phyloP scores from a whole-genome alignment of 1,284 basidiomycete species.

The Thelephora terrestris region DNA sequence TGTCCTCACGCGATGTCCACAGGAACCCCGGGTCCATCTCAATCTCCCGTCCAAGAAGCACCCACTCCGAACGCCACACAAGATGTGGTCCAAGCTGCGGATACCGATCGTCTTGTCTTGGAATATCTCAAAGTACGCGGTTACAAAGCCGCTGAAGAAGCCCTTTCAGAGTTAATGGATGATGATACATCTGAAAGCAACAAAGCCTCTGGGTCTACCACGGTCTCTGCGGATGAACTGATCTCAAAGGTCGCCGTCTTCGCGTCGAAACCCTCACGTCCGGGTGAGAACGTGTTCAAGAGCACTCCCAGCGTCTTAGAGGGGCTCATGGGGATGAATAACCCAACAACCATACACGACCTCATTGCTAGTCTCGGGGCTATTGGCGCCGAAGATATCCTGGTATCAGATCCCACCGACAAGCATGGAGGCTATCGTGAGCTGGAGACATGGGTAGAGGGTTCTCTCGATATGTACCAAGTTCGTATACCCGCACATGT shows the following conservation, averaged over 20 bases:
- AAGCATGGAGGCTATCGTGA: constrained; percentile 82
- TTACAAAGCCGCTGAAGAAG: constrained; percentile 67
- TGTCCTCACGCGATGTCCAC: not conserved
- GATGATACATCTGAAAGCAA: constrained; percentile 42
- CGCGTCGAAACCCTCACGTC: constrained; percentile 49
- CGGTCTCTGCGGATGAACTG: constrained; percentile 52
- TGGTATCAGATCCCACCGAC: constrained; percentile 81
- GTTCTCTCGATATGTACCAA: constrained; percentile 78
- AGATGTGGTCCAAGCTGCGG: constrained; percentile 11
- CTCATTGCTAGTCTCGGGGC: constrained; percentile 66
- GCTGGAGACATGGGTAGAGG: constrained; percentile 91
- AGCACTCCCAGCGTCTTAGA: constrained; percentile 54
- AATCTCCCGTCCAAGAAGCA: not conserved
- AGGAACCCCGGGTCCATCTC: not conserved
- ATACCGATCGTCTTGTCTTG: constrained; percentile 57
- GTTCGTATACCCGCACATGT: constrained; percentile 29
- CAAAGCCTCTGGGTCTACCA: constrained; percentile 24
- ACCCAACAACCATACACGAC: constrained; percentile 58
- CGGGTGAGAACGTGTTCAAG: constrained; percentile 59
- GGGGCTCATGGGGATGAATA: constrained; percentile 54
- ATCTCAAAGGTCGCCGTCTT: constrained; percentile 56
- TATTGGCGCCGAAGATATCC: constrained; percentile 73
- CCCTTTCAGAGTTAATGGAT: constrained; percentile 62
- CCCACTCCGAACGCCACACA: not conserved
- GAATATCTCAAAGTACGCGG: constrained; percentile 83